Evolutionary conservation across 1,284 basidiomycete genomes (phyloP).

Genomic region (Singerocomus inundabilis): DNA sequence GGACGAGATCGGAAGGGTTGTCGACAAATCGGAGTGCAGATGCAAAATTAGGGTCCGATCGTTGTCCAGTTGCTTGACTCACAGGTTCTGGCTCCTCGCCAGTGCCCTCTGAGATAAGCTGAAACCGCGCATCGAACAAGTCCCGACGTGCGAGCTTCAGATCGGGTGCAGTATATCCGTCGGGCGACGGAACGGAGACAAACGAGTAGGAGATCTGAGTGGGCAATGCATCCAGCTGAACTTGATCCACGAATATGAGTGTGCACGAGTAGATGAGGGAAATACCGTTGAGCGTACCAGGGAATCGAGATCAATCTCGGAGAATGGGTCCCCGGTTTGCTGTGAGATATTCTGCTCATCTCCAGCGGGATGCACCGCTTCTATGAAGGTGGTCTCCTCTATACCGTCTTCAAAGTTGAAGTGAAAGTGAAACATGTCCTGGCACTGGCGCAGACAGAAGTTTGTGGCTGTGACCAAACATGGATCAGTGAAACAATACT

Average conservation of each 20-base stretch:
- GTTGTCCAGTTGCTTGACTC: slow-evolving; percentile 8
- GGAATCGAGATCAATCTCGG: slow-evolving; percentile 34
- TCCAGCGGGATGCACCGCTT: not conserved
- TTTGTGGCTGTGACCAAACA: too few relatives aligned
- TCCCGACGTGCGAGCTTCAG: slow-evolving; percentile 72
- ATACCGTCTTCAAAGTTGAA: slow-evolving; percentile 55
- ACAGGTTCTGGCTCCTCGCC: slow-evolving; percentile 21
- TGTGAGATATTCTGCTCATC: not conserved
- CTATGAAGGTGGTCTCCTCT: slow-evolving; percentile 23
- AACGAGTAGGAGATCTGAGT: slow-evolving; percentile 62
- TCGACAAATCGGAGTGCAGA: slow-evolving; percentile 63
- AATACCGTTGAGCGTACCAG: slow-evolving; percentile 33
- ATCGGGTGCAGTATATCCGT: slow-evolving; percentile 8
- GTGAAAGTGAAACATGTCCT: slow-evolving; percentile 50
- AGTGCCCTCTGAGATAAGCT: slow-evolving; percentile 65
- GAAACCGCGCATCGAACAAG: slow-evolving; percentile 92
- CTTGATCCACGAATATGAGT: slow-evolving; percentile 25
- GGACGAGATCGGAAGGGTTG: slow-evolving; percentile 86
- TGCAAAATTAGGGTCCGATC: slow-evolving; percentile 7
- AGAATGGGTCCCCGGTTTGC: slow-evolving; percentile 22
- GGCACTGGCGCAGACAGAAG: not conserved
- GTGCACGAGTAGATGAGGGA: not conserved
- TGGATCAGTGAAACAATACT: too few relatives aligned
- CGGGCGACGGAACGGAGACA: slow-evolving; percentile 40
- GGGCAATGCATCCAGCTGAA: slow-evolving; percentile 54